phyloP scores from a whole-genome alignment of 192 early-diverging fungal genomes.

The Phycomyces blakesleeanus region DNA sequence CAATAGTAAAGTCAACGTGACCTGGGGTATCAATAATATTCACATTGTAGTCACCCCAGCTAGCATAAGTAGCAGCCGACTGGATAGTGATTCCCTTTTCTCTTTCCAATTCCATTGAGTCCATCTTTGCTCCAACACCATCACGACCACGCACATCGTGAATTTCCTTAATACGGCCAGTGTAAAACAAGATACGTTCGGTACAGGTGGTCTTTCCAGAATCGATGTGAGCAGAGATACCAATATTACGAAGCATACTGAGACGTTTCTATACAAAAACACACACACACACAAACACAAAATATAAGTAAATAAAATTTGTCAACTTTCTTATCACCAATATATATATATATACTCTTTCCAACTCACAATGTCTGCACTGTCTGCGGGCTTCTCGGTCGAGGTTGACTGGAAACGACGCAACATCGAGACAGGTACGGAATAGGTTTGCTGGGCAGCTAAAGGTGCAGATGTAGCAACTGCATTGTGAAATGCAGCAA shows the following conservation, averaged over 20 bases:
- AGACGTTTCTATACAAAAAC: constrained; percentile 45
- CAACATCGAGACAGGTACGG: constrained; percentile 12
- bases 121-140: constrained; percentile 97
- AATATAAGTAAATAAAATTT: no score
- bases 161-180: constrained; percentile 85
- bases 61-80: constrained; percentile 82
- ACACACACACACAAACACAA: no score
- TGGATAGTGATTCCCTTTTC: constrained; percentile 92
- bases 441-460: constrained; percentile 16
- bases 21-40: constrained; percentile 90
- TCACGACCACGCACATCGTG: constrained; percentile 85
- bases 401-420: constrained; percentile 29
- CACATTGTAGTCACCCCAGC: constrained; percentile 75
- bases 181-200: constrained; percentile 81
- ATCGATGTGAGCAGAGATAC: constrained; percentile 87
- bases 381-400: constrained; percentile 11
- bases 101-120: constrained; percentile 97
- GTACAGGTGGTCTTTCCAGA: constrained; percentile 86
- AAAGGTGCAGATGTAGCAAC: constrained; percentile 8
- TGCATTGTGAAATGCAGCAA: not conserved
- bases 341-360: no score
- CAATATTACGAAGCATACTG: constrained; percentile 73
- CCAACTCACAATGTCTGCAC: constrained; percentile 26
- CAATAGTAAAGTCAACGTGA: constrained; percentile 88
- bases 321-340: no score